Evolutionary conservation across 192 early-diverging fungal genomes (phyloP), one percentile per base, ranked within the genome.

Genomic region (Rhizoclosmatium globosum): DNA sequence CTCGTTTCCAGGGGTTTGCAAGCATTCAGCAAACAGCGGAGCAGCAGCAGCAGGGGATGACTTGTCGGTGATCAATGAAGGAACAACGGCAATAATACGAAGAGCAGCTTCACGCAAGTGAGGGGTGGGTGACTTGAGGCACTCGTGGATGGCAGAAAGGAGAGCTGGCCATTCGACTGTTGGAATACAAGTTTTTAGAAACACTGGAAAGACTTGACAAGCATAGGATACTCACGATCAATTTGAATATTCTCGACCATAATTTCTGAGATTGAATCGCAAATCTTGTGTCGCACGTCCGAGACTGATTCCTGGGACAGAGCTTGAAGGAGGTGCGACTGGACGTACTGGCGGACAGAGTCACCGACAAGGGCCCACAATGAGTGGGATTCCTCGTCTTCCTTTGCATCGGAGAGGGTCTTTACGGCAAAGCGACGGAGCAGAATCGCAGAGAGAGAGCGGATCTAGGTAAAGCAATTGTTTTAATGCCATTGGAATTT

Each of bases 211-310:
- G 15, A 9, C 1, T 56, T 19, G 21, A 21, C 4, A 21, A 19
- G 60, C 11, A 62, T 0, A 62, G 9, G 38, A 62, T 21, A 67
- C 74, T 76, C 64, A 76, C 74, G 64, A 11, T 67, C 47, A 42
- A 38, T 43, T 15, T 76, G 64, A 13, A 76, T 47, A 61, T 76
- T 76, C 41, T 79, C 78, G 21, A 65, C 91, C 75, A 93, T 91
- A 60, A 99, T 88, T 79, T 99, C 96, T 17, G 97, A 85, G 81
- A 98, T 93, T 38, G 96, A 94, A 83, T 99, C 97, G 81, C 93
- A 95, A 61, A 99, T 87, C 87, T 98, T 99, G 83, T 96, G 92
- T 56, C 96, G 91, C 39, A 94, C 92, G 11, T 85, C 85, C 73
- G 85, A 80, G 68, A 91, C 92, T 31, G 85, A 84, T 83, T 99